phyloP scores from a whole-genome alignment of 352 stramenopile species.

The Phytophthora cryptogea region DNA sequence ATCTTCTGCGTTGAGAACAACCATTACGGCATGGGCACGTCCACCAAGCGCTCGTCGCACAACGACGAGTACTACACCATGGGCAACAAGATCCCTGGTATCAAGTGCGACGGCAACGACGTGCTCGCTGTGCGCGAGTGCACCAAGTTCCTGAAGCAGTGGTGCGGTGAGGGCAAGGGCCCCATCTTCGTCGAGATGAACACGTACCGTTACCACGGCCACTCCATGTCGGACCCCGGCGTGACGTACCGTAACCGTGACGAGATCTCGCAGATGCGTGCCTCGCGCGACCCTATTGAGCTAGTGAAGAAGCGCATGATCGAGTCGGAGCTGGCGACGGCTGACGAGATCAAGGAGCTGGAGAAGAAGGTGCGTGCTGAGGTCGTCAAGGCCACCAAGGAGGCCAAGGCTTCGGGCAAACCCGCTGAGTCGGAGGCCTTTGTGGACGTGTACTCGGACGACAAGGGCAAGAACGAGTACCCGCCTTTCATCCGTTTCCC shows the following conservation, averaged over 20 bases:
- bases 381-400: slow-evolving; percentile 95
- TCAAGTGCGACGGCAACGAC: slow-evolving; percentile 99
- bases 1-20: slow-evolving; percentile 99
- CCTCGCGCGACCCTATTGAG: slow-evolving; percentile 98
- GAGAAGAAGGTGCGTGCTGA: slow-evolving; percentile 99
- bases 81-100: slow-evolving; percentile 99
- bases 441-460: slow-evolving; percentile 91
- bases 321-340: slow-evolving; percentile 92
- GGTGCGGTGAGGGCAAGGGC: slow-evolving; percentile 95
- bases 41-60: slow-evolving; percentile 94
- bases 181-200: slow-evolving; percentile 99
- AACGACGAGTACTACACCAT: slow-evolving; percentile 99
- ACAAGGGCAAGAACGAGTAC: slow-evolving; percentile 90
- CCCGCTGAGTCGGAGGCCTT: slow-evolving; percentile 62
- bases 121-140: slow-evolving; percentile 97
- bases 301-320: slow-evolving; percentile 98
- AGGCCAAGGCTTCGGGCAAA: slow-evolving; percentile 84
- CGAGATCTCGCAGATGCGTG: slow-evolving; percentile 99
- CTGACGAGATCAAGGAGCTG: slow-evolving; percentile 98
- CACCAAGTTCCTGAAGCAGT: slow-evolving; percentile 97
- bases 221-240: slow-evolving; percentile 99
- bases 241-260: slow-evolving; percentile 99
- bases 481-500: slow-evolving; percentile 97
- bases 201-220: slow-evolving; percentile 99
- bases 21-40: slow-evolving; percentile 99